phyloP scores from a whole-genome alignment of 768 basidiomycete species.

The Termitomyces sp. region DNA sequence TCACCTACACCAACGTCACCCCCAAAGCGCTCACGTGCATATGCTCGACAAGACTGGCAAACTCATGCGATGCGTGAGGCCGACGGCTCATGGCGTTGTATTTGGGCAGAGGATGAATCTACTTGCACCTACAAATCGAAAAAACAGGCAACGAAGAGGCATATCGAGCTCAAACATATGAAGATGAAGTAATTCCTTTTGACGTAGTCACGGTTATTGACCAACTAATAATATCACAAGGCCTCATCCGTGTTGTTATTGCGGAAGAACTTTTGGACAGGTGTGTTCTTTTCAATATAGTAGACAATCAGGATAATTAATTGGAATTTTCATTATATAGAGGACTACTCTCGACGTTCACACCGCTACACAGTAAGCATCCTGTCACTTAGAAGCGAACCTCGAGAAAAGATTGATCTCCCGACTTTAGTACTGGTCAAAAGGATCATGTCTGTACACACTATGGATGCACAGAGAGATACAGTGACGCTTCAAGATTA shows the following conservation, averaged over 20 bases:
- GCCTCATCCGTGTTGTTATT: constrained; percentile 13
- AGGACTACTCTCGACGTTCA: constrained; percentile 18
- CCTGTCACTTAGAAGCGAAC: not conserved
- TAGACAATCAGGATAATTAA: not conserved
- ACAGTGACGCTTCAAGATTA: constrained; percentile 19
- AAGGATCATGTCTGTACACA: constrained; percentile 12
- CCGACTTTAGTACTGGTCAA: constrained; percentile 13
- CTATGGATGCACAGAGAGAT: constrained; percentile 10
- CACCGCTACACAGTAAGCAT: constrained; percentile 16
- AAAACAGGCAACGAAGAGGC: constrained; percentile 19
- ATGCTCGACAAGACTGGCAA: constrained; percentile 10
- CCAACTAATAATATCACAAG: not conserved
- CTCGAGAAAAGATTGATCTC: not conserved
- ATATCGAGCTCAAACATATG: constrained; percentile 19
- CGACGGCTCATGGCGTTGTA: constrained; percentile 8
- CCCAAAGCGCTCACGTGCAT: not conserved
- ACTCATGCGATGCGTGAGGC: constrained; percentile 2
- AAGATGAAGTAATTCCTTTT: constrained; percentile 9
- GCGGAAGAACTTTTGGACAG: constrained; percentile 14
- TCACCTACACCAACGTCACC: not conserved
- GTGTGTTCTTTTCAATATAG: not conserved
- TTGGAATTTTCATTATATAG: constrained; percentile 1
- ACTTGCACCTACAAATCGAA: constrained; percentile 13
- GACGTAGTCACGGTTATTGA: not conserved
- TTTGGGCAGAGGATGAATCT: constrained; percentile 5